phyloP scores from a whole-genome alignment of 345 rosid species.

The Excoecaria agallocha region DNA sequence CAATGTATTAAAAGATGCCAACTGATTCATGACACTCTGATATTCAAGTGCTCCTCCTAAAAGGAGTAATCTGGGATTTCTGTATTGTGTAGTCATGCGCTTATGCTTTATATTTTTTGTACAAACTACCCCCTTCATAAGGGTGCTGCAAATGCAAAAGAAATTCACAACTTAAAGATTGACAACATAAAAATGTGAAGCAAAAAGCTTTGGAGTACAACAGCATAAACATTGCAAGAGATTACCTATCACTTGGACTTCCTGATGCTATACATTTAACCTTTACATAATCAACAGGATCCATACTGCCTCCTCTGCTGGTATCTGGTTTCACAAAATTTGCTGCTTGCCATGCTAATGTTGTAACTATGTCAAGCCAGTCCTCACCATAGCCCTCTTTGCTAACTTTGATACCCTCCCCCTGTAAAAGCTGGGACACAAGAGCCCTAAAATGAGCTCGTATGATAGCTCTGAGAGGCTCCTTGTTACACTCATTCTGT shows the following conservation, averaged over 20 bases:
- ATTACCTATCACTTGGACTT: conserved; percentile 74
- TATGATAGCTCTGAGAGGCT: conserved; percentile 67
- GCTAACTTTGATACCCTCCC: conserved; percentile 56
- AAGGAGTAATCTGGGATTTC: conserved; percentile 78
- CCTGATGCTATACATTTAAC: conserved; percentile 93
- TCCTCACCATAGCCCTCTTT: conserved; percentile 52
- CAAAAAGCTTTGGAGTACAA: neutral
- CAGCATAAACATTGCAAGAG: conserved; percentile 7
- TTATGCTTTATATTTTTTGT: conserved; percentile 97
- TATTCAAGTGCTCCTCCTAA: conserved; percentile 92
- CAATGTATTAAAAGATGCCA: conserved; percentile 86
- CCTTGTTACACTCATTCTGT: conserved; percentile 60
- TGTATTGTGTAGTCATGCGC: conserved; percentile 98
- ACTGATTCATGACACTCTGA: conserved; percentile 72
- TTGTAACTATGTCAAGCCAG: conserved; percentile 83
- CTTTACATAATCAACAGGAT: conserved; percentile 90
- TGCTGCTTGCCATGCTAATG: conserved; percentile 93
- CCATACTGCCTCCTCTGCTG: conserved; percentile 98
- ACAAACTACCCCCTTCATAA: conserved; percentile 87
- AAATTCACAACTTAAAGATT: conserved; percentile 18
- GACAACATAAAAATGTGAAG: neutral
- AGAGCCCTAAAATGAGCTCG: conserved; percentile 96
- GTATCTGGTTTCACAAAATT: conserved; percentile 95
- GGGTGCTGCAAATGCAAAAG: conserved; percentile 49
- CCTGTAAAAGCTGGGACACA: conserved; percentile 77